phyloP scores from a whole-genome alignment of 306 rosid species.

The Gleditsia sinensis region DNA sequence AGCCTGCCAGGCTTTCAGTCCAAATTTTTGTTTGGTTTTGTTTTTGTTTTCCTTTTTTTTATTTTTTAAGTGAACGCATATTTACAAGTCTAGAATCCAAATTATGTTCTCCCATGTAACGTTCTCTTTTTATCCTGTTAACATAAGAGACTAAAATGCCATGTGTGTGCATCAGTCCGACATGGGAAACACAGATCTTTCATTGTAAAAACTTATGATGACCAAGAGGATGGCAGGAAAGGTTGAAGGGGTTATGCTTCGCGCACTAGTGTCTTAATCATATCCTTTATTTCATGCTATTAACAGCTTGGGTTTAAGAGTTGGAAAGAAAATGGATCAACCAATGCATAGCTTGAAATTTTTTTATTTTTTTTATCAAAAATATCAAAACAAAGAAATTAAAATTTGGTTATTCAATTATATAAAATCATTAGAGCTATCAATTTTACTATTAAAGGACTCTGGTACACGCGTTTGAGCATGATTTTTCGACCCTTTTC shows the following conservation, averaged over 20 bases:
- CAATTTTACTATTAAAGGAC: not conserved
- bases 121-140: not conserved
- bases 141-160: not conserved
- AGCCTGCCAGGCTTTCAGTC: conserved; percentile 25
- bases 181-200: not conserved
- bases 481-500: not conserved
- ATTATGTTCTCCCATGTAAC: not conserved
- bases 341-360: not conserved
- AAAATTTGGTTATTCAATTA: no score
- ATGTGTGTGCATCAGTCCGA: not conserved
- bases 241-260: not conserved
- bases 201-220: not conserved
- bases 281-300: not conserved
- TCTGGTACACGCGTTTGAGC: not conserved
- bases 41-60: no score
- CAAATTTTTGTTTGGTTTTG: conserved; percentile 30
- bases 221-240: not conserved
- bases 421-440: not conserved
- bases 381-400: no score
- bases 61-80: not conserved
- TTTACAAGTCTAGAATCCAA: conserved; percentile 15
- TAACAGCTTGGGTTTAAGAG: not conserved
- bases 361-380: no score
- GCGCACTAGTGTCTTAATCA: not conserved
- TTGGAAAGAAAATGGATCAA: not conserved